Base-by-base conservation (phyloP, 2,329 filamentous ascomycete genomes). In the Phialophora expanda region DNA sequence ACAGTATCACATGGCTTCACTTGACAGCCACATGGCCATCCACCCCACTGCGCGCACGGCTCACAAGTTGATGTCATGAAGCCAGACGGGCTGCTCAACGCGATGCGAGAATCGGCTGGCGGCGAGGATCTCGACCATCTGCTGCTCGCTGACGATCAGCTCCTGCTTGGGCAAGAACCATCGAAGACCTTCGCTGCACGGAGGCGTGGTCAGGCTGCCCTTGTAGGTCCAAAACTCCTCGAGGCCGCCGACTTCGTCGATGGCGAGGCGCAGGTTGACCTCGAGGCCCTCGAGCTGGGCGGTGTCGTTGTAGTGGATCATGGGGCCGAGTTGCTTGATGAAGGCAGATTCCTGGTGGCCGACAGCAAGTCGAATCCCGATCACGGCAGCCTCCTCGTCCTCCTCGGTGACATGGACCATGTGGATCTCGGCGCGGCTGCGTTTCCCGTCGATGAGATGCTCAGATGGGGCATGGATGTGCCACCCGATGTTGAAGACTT, bases 151-250 rank as follows among this genome's bases (percentile, higher is more conserved):
- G 3, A 79, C 77, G 59, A 77, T 78, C 72, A 84, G 62, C 34
- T 78, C 77, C 32, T 66, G 54, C 57, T 65, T 67, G 17, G 70
- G 62, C 8, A 71, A 8, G 56, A 85, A 76, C 80, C 85, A 88
- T 9, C 75, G 78, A 24, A 89, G 77, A 28, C 82, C 82, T 75
- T 88, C 85, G 17, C 79, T 79, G 76, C 87, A 89, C 3, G 87
- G 87, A 22, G 87, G 87, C 0, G 86, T 88, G 48, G 87, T 89
- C 55, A 89, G 78, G 20, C 85, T 87, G 22, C 87, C 87, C 12
- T 76, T 74, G 78, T 89, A 89, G 65, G 80, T 79, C 71, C 80
- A 82, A 61, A 85, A 75, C 41, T 71, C 65, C 22, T 64, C 44
- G 32, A 69, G 32, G 11, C 59, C 61, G 34, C 61, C 65, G 14